phyloP scores from a whole-genome alignment of 306 rosid genomes.

The Castanea crenata region DNA sequence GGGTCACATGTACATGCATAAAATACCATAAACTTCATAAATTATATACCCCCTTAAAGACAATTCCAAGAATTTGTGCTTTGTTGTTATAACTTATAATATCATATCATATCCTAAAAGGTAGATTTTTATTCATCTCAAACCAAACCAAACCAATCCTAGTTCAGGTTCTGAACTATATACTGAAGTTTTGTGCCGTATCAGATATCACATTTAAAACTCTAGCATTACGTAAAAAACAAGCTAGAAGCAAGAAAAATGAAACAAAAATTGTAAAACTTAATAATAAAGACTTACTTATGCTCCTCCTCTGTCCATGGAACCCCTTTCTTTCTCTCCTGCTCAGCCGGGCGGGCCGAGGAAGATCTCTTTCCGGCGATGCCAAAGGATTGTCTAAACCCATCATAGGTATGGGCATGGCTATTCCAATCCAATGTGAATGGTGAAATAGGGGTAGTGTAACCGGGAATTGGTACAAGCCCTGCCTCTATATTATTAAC shows the following conservation, averaged over 20 bases:
- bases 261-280: neutral
- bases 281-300: conserved; percentile 42
- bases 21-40: too few species aligned
- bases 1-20: too few species aligned
- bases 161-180: neutral
- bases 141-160: neutral
- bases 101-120: too few species aligned
- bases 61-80: too few species aligned
- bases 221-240: neutral
- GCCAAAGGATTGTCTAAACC: conserved; percentile 46
- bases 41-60: too few species aligned
- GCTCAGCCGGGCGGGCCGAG: conserved; percentile 50
- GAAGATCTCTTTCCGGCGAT: conserved; percentile 55
- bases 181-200: neutral
- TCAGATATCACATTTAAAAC: neutral
- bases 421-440: conserved; percentile 77
- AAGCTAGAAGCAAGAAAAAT: conserved; percentile 6
- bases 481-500: conserved; percentile 83
- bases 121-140: too few species aligned
- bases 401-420: conserved; percentile 50
- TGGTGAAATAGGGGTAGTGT: conserved; percentile 36
- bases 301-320: conserved; percentile 99
- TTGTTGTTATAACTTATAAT: too few species aligned
- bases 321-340: conserved; percentile 86
- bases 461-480: conserved; percentile 70